Base-by-base conservation (phyloP, 75 land plant genomes). In the Pseudotsuga menziesii region DNA sequence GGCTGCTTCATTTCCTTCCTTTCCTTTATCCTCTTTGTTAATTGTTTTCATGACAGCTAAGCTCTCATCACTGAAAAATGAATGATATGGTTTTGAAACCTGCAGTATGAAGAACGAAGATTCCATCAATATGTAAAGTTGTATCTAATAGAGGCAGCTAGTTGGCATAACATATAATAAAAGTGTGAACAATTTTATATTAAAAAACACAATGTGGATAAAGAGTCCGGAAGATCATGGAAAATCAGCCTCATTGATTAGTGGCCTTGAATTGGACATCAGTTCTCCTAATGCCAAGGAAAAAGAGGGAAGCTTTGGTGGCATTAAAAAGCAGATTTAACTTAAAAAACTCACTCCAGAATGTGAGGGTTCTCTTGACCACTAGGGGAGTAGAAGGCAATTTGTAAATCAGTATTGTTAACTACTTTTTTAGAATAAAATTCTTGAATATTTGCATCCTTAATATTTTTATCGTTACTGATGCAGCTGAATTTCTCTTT, bases 81-180 rank as follows among this genome's bases (percentile, higher is more conserved):
- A 69, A 39, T 86, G 69, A 61, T 91, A 96, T 12, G 96, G 98
- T 78, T 93, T 93, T 23, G 88, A 60, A 4, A 96, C 90, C 98
- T 94, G 89, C 62, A 80, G 36, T 19, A 41, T 20, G 35, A 72
- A 25, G 4, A 39, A 39, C 22, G 14, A 32, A 32, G 32, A 32
- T 5, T 29, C 36, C 1, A 41, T 22, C 23, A 60, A 4, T 60
- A 22, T 60, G 23, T 5, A 6, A 22, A 25, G 23, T 5, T 19
- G 26, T 23, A 9, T 61, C 29, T 25, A 25, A 29, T 61, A 26
- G 27, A 25, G 27, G 35, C 13, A 61, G 32, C 32, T 26, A 26
- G 27, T 61, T 11, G 0, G 41, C 35, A 61, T 25, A 29, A 61
- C 27, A 61, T 25, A 61, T 27, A 26, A 57, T 20, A 57, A 12